A percentile compares a stretch with the other conserved stretches of the same genome.
Conservation (phyloP, 768 basidiomycete genomes). For the Xerocomellus chrysenteron region DNA sequence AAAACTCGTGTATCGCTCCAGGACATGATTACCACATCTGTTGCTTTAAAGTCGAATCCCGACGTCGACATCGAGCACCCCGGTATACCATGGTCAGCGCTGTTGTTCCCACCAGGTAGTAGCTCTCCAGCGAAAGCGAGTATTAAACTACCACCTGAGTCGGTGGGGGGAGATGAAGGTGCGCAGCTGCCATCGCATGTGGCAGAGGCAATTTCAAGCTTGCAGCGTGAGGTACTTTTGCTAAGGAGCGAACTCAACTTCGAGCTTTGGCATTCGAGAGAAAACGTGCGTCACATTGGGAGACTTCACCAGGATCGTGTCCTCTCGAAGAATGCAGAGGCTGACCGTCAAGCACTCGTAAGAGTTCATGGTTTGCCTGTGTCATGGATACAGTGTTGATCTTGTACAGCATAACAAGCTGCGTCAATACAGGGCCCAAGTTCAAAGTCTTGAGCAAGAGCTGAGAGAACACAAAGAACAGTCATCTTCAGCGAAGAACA, state of each 20-base stretch:
- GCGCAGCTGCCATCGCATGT: conserved; percentile 45
- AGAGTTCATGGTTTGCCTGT: conserved; percentile 23
- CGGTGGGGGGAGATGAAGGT: conserved; percentile 6
- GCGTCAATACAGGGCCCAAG: conserved; percentile 70
- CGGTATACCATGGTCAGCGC: conserved; percentile 49
- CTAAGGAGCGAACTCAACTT: conserved; percentile 83
- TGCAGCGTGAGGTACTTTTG: conserved; percentile 75
- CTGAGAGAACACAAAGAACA: conserved; percentile 73
- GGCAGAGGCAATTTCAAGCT: conserved; percentile 61
- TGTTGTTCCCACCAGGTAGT: conserved; percentile 40
- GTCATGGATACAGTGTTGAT: conserved; percentile 6
- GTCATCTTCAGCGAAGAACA: conserved; percentile 68
- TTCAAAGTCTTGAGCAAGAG: conserved; percentile 64
- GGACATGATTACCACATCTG: conserved; percentile 71
- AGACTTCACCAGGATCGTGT: conserved; percentile 73
- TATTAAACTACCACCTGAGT: conserved; percentile 20
- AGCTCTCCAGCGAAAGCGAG: conserved; percentile 27
- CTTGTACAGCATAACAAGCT: conserved; percentile 71
- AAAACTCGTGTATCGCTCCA: conserved; percentile 57
- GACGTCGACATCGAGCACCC: conserved; percentile 60
- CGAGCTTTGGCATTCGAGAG: conserved; percentile 78
- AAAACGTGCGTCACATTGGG: conserved; percentile 82
- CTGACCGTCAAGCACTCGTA: conserved; percentile 80
- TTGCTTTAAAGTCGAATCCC: conserved; percentile 69
- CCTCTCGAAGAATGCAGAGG: conserved; percentile 70